Evolutionary conservation across 164 flowering plant species (phyloP), one percentile per base, ranked within the genome.

Genomic region (Cinnamomum chago): DNA sequence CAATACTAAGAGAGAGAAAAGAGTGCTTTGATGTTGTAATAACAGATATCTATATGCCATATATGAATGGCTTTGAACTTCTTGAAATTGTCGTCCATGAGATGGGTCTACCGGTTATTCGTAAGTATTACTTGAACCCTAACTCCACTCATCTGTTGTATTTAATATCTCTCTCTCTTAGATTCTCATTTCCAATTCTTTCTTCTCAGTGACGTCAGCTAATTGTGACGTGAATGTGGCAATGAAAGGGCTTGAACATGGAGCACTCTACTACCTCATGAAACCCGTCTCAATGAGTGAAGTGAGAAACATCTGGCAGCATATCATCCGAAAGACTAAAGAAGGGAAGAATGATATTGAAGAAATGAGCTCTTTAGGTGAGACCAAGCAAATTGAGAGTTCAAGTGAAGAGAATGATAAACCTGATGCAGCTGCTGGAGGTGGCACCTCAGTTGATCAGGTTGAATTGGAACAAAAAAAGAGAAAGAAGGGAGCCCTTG

Each of bases 41-140:
- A 58, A 94, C 96, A 69, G 98, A 94, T 81, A 95, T 94, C 14
- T 89, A 92, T 84, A 94, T 94, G 98, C 98, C 98, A 18, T 96
- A 94, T 76, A 92, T 94, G 97, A 97, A 94, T 82, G 97, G 98
- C 7, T 94, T 94, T 69, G 87, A 90, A 72, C 96, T 94, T 73
- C 91, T 94, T n/a, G 97, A 94, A 81, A 94, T 83, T 73, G 93
- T 94, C 68, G 94, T 95, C 15, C 91, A 89, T 10, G 98, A 94
- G 81, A 91, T 92, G 95, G 94, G 92, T 79, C 90, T 94, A 72
- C 98, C 98, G 27, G 98, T 94, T 55, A 88, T 94, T 35, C 92
- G 98, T 94, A 15, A 82, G 90, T 87, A 1, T 27, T 55, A 77
- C 92, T 94, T 97, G 30, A 96, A 92, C 55, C 89, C 91, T 35